These are phyloP conservation scores for Fragilariopsis cylindrus DNA, from an alignment of 108 stramenopile species.

Conservation along the genomic window DNA sequence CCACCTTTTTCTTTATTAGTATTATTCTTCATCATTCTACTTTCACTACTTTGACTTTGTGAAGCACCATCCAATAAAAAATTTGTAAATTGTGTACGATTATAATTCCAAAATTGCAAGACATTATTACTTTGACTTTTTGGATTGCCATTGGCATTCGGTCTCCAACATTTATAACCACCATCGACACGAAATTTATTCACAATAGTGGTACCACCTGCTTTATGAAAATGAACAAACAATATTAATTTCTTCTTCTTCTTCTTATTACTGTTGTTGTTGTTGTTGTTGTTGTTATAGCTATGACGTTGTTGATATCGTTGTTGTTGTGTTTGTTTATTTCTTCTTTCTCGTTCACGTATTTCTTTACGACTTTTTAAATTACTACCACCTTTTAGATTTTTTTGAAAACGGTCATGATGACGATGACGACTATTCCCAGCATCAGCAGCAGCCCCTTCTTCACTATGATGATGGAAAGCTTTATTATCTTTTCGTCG, in stretches of 20 bases:
- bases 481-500: too few species aligned
- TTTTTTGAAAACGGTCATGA: too few species aligned
- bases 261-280: background rate
- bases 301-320: background rate
- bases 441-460: too few species aligned
- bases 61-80: background rate
- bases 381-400: too few species aligned
- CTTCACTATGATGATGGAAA: too few species aligned
- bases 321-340: too few species aligned
- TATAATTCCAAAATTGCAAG: background rate
- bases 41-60: background rate
- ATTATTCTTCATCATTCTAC: too few species aligned
- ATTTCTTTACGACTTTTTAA: too few species aligned
- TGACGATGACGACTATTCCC: too few species aligned
- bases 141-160: background rate
- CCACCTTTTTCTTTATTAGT: too few species aligned
- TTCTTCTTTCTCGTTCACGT: too few species aligned
- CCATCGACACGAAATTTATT: background rate
- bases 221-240: background rate
- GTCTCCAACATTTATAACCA: background rate
- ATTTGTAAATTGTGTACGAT: background rate
- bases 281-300: background rate
- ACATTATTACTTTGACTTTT: background rate
- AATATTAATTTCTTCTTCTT: background rate
- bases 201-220: background rate